phyloP scores from a whole-genome alignment of 78 protist genomes.

The Emiliania huxleyi region DNA sequence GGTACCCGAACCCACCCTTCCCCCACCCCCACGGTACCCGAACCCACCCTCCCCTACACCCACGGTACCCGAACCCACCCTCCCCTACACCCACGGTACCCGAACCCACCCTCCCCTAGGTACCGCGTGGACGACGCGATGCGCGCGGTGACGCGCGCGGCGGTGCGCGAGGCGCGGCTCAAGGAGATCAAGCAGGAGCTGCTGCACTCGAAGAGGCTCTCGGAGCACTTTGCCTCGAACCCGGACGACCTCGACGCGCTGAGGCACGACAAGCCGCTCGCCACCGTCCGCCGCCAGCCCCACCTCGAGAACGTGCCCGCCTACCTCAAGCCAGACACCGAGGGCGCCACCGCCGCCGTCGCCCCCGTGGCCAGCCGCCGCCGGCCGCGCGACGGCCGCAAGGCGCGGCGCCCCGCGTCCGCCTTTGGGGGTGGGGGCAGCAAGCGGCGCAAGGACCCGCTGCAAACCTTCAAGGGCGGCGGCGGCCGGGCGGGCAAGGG shows the following conservation, averaged over 20 bases:
- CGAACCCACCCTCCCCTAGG: too few species aligned
- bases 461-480: not conserved
- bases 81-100: too few species aligned
- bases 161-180: slow-evolving; percentile 25
- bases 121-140: slow-evolving; percentile 35
- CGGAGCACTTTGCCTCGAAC: slow-evolving; percentile 41
- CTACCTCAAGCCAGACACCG: not conserved
- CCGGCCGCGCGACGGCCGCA: not conserved
- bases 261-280: not conserved
- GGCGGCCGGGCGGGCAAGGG: not conserved
- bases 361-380: not conserved
- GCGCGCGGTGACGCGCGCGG: slow-evolving; percentile 17
- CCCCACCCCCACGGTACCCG: too few species aligned
- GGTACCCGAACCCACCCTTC: too few species aligned
- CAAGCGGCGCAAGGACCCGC: not conserved
- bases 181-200: slow-evolving; percentile 12
- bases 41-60: too few species aligned
- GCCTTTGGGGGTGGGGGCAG: not conserved
- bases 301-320: not conserved
- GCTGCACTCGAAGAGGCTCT: not conserved
- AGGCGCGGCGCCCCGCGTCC: not conserved
- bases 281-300: not conserved
- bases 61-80: too few species aligned
- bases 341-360: not conserved
- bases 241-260: slow-evolving; percentile 5